Evolutionary conservation across 2,329 filamentous ascomycete genomes (phyloP).

Genomic region (Akanthomyces lecanii): DNA sequence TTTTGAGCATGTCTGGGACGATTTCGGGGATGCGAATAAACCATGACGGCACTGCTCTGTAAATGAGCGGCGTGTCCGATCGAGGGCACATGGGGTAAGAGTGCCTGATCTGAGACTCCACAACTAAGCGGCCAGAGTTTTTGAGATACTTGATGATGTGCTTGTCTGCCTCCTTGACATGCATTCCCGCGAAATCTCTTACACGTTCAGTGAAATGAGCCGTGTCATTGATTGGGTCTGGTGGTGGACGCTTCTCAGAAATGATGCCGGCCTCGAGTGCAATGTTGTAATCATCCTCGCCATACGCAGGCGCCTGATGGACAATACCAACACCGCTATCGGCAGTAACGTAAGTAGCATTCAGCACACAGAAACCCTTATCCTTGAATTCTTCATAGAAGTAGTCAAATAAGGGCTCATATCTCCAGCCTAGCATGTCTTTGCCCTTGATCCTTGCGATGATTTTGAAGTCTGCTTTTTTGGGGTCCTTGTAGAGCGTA

Average conservation of each 20-base stretch:
- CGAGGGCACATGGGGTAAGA: constrained; percentile 92
- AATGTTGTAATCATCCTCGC: constrained; percentile 92
- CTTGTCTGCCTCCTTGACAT: constrained; percentile 91
- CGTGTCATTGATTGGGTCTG: constrained; percentile 83
- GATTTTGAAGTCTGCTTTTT: constrained; percentile 89
- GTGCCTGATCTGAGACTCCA: constrained; percentile 84
- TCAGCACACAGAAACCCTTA: constrained; percentile 73
- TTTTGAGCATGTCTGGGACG: constrained; percentile 83
- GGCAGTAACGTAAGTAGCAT: constrained; percentile 79
- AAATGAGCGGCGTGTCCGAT: constrained; percentile 92
- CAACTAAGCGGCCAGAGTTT: constrained; percentile 67
- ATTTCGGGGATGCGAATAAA: constrained; percentile 84
- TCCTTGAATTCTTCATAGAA: constrained; percentile 88
- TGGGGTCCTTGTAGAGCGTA: constrained; percentile 88
- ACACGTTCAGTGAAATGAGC: constrained; percentile 76
- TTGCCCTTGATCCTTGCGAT: constrained; percentile 75
- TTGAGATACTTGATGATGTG: constrained; percentile 88
- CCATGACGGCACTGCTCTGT: constrained; percentile 89
- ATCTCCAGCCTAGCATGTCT: constrained; percentile 84
- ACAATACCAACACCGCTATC: constrained; percentile 92
- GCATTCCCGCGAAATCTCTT: constrained; percentile 75
- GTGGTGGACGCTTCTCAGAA: constrained; percentile 70
- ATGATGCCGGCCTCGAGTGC: constrained; percentile 74
- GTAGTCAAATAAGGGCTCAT: constrained; percentile 84
- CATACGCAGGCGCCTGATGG: constrained; percentile 88